Evolutionary conservation across 495 filamentous ascomycete species (phyloP), one percentile per base, ranked within the genome.

Genomic region (Elasticomyces elasticus): DNA sequence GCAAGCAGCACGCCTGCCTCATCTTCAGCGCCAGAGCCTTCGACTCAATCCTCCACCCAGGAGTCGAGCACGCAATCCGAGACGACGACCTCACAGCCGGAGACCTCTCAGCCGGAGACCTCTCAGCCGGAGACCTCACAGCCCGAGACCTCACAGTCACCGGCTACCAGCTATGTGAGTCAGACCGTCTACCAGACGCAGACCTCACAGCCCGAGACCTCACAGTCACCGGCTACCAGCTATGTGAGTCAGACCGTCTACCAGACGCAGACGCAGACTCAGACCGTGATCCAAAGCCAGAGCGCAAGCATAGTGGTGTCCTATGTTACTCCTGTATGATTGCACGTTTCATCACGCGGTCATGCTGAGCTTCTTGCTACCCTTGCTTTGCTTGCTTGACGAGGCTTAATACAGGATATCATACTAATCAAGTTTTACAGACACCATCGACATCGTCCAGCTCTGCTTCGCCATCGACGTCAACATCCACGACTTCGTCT

Each of bases 271-370:
- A 51, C n/a, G n/a, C n/a, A n/a, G n/a, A n/a, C n/a, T n/a, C n/a
- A n/a, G n/a, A n/a, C n/a, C n/a, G 51, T 60, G 33, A 55, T 46
- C 31, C 31, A 50, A 23, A 54, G 28, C 23, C 41, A 49, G 52
- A 51, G 33, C n/a, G 31, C 56, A 33, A 55, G 51, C 24, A 31
- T 51, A 9, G 45, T 60, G 51, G 43, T 52, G 46, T 60, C 56
- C 19, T 55, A 60, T 47, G 56, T 60, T 23, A 55, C 56, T 55
- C 51, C 46, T 44, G 56, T 60, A 60, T 51, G 56, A 50, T 22
- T 44, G 35, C 45, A 55, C 45, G 11, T 60, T 55, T 60, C 45
- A 55, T 60, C 47, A 31, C 47, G 52, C 38, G 17, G 33, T 60
- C 52, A 30, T 43, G 31, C 35, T 27, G 42, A 50, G 56, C 30